Base-by-base conservation (phyloP, 768 basidiomycete genomes). In the Pulveroboletus sp. region DNA sequence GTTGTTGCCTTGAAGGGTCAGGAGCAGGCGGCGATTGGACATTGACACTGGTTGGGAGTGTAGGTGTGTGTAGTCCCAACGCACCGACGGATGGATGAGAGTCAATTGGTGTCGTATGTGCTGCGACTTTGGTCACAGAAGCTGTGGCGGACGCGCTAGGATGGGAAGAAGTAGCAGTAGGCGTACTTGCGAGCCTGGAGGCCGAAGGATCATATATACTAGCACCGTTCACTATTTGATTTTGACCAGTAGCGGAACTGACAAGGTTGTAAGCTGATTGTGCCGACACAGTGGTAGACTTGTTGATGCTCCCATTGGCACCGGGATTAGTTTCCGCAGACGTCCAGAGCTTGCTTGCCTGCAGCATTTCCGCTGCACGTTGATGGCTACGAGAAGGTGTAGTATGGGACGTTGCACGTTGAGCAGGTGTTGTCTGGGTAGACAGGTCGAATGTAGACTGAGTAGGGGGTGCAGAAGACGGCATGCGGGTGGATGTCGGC, bases 361-460 rank as follows among this genome's bases (percentile, higher is more conserved):
- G 61, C 18, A 56, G 35, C 43, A 48, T 55, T 42, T 67, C 66
- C 9, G 52, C 28, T 42, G 61, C 17, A 26, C 64, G 66, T 35
- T 66, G 64, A 30, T 55, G 43, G 6, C 49, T 47, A 33, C 66
- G 67, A 51, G 66, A 55, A 9, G 60, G 7, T 30, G 39, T 41
- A 32, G 55, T 8, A 39, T 59, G 42, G 3, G 66, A 44, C 11
- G 46, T 47, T 3, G 55, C 46, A 41, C 62, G 66, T 46, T 64
- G 68, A 18, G 40, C 32, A 39, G 54, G 37, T 32, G 37, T 31
- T 35, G 44, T 31, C 10, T 55, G 57, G 12, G 42, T 21, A 41
- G 54, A 38, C n/a, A 48, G 10, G 24, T 44, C 5, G 32, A 55
- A 53, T 7, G 53, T 45, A 7, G 56, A 38, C 12, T 68, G 66